Evolutionary conservation across 371 early-diverging fungal genomes (phyloP).

Genomic region (Apophysomyces ossiformis): DNA sequence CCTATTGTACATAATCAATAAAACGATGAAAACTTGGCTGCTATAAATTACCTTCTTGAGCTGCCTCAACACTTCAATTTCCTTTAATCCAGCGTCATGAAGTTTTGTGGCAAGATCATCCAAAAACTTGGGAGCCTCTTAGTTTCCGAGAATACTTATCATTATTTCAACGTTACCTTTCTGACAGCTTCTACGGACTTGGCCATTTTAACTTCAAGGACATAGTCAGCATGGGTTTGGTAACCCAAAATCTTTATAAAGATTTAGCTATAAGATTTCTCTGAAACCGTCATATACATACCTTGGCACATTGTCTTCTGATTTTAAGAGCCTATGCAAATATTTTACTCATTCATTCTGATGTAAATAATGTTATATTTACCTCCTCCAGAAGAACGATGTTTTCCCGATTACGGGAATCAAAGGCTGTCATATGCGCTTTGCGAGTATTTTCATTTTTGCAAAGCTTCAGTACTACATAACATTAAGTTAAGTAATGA

Average conservation of each 20-base stretch:
- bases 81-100: slow-evolving; percentile 59
- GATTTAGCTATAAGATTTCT: background rate
- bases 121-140: slow-evolving; percentile 58
- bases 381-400: slow-evolving; percentile 58
- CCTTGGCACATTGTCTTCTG: slow-evolving; percentile 62
- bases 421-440: slow-evolving; percentile 54
- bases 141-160: background rate
- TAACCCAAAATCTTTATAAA: slow-evolving; percentile 68
- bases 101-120: slow-evolving; percentile 65
- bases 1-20: slow-evolving; percentile 17
- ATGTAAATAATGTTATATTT: background rate
- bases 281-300: slow-evolving; percentile 12
- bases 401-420: slow-evolving; percentile 66
- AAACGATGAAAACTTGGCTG: background rate
- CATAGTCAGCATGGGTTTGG: slow-evolving; percentile 73
- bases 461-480: slow-evolving; percentile 57
- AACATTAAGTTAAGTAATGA: background rate
- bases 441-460: slow-evolving; percentile 66
- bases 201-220: slow-evolving; percentile 87
- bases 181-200: slow-evolving; percentile 71
- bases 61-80: slow-evolving; percentile 58
- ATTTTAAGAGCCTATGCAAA: slow-evolving; percentile 58
- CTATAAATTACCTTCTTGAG: slow-evolving; percentile 54
- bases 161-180: slow-evolving; percentile 26
- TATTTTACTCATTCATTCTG: slow-evolving; percentile 1